phyloP scores from a whole-genome alignment of 495 filamentous ascomycete species.

The Elasticomyces elasticus region DNA sequence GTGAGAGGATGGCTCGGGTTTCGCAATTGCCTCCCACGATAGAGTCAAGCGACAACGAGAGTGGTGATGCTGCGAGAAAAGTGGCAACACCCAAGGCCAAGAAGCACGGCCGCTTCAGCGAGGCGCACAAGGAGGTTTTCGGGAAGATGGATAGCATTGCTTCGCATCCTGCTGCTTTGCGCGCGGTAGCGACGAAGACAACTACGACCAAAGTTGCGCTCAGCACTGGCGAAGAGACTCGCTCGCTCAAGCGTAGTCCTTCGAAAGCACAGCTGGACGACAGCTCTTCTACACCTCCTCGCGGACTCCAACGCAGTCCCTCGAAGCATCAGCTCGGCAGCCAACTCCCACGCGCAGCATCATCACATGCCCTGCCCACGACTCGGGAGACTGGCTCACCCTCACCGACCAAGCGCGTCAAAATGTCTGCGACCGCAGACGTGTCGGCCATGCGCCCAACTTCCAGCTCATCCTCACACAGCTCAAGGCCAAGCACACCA shows the following conservation, averaged over 20 bases:
- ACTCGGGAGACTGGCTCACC: constrained; percentile 4
- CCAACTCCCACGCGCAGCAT: constrained; percentile 28
- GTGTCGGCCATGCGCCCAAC: constrained; percentile 44
- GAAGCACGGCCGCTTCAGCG: constrained; percentile 58
- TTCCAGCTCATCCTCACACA: constrained; percentile 41
- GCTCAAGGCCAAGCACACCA: constrained; percentile 32
- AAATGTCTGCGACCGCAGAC: constrained; percentile 49
- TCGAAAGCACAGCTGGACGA: constrained; percentile 67
- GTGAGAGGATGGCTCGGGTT: constrained; percentile 57
- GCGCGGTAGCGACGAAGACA: constrained; percentile 42
- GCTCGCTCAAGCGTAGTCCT: constrained; percentile 59
- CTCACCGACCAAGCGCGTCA: constrained; percentile 54
- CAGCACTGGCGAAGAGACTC: constrained; percentile 24
- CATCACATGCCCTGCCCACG: constrained; percentile 27
- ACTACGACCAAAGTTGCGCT: constrained; percentile 29
- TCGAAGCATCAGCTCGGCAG: constrained; percentile 33
- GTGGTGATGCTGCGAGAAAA: constrained; percentile 45
- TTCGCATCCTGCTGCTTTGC: constrained; percentile 69
- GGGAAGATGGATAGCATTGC: constrained; percentile 96
- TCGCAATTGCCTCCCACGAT: constrained; percentile 40
- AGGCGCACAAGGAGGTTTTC: constrained; percentile 75
- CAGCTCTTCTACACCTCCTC: constrained; percentile 6
- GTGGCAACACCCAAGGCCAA: constrained; percentile 72
- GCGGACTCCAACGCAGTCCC: constrained; percentile 21
- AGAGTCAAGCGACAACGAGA: constrained; percentile 2